Evolutionary conservation across 257 asterid genomes (phyloP).

Genomic region (Nicotiana attenuata): DNA sequence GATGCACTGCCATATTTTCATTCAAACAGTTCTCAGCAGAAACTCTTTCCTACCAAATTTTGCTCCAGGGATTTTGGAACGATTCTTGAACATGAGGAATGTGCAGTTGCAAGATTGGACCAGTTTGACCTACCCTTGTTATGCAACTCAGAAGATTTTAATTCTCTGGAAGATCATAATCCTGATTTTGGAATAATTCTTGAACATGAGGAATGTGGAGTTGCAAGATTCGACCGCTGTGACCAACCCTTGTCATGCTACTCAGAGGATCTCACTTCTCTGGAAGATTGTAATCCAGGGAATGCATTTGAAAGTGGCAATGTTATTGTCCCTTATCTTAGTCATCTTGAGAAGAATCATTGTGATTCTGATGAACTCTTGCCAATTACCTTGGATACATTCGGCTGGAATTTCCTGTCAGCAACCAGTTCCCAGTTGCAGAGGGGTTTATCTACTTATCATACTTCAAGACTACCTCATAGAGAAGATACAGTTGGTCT

Average conservation of each 20-base stretch:
- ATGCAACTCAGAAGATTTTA: slow-evolving; percentile 12
- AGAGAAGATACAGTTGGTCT: slow-evolving; percentile 18
- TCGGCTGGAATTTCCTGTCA: slow-evolving; percentile 31
- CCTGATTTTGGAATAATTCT: slow-evolving; percentile 23
- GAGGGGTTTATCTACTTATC: slow-evolving; percentile 20
- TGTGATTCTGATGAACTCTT: slow-evolving; percentile 18
- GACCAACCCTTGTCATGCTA: slow-evolving; percentile 30
- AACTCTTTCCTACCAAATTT: neutral
- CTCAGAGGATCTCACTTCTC: slow-evolving; percentile 22
- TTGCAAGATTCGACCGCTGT: slow-evolving; percentile 21
- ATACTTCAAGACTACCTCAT: slow-evolving; percentile 31
- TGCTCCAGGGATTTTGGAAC: slow-evolving; percentile 22
- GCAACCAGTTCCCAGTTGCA: slow-evolving; percentile 24
- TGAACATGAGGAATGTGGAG: slow-evolving; percentile 26
- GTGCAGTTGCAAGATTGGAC: slow-evolving; percentile 23
- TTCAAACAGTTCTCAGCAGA: slow-evolving; percentile 17
- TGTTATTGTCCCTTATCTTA: slow-evolving; percentile 18
- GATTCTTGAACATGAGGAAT: slow-evolving; percentile 23
- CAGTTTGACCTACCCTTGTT: slow-evolving; percentile 31
- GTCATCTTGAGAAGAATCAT: slow-evolving; percentile 22
- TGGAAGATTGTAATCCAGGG: slow-evolving; percentile 25
- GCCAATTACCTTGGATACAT: slow-evolving; percentile 13
- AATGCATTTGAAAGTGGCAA: slow-evolving; percentile 16
- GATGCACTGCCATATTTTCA: slow-evolving; percentile 22
- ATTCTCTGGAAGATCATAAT: no score